These are phyloP conservation scores for Lycium barbarum DNA, from an alignment of 257 asterid species.

Conservation along the genomic window DNA sequence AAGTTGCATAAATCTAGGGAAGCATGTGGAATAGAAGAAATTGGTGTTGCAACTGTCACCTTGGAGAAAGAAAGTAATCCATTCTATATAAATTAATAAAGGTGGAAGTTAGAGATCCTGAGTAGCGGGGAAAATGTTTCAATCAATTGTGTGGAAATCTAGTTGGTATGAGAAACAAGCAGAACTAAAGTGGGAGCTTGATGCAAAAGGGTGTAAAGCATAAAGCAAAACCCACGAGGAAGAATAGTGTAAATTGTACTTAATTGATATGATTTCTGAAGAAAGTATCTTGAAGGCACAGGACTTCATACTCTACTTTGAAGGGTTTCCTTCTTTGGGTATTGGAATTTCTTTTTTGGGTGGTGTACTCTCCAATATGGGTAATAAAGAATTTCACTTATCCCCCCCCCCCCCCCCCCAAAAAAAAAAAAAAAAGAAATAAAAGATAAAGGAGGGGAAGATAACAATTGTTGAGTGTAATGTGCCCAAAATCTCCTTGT, in stretches of 20 bases:
- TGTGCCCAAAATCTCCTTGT: constrained; percentile 20
- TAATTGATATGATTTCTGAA: not conserved
- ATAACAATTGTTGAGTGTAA: not conserved
- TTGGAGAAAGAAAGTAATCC: constrained; percentile 2
- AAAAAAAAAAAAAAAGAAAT: not conserved
- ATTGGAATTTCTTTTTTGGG: constrained; percentile 9
- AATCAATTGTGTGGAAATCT: constrained; percentile 23
- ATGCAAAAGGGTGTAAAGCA: not conserved
- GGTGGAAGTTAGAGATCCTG: constrained; percentile 20
- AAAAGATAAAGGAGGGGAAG: not conserved
- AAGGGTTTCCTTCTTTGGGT: not conserved
- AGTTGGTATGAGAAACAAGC: constrained; percentile 26
- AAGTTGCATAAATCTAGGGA: not conserved
- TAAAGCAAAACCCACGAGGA: constrained; percentile 5
- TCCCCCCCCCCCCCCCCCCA: not conserved
- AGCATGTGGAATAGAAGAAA: constrained; percentile 23
- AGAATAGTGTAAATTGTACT: not conserved
- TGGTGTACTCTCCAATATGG: not conserved
- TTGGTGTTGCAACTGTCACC: constrained; percentile 17
- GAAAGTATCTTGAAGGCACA: not conserved
- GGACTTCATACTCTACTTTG: constrained; percentile 13
- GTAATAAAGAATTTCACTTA: not conserved
- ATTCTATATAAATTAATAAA: constrained; percentile 10
- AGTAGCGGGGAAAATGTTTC: constrained; percentile 10
- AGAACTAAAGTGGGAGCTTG: not conserved